Percentiles rank a stretch among this genome's conserved stretches.
Conservation (phyloP, 225 moss, liverwort and hornwort species). For the Takakia lepidozioides region DNA sequence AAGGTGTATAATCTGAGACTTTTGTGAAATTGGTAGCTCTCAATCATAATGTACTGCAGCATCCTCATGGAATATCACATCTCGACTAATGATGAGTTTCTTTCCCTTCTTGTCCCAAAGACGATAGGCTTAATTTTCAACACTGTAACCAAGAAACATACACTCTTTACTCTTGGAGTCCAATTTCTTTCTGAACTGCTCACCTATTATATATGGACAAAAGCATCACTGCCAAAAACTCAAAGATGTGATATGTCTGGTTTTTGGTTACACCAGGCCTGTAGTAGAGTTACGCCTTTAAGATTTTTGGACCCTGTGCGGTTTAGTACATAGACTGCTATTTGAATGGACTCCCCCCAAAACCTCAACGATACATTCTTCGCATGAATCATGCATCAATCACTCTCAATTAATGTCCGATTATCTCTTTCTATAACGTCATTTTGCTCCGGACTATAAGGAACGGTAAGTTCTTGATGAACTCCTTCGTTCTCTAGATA, state of each 20-base stretch:
- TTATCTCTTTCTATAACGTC: too few species aligned
- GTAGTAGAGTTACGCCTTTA: slow-evolving; percentile 1
- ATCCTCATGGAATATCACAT: not conserved
- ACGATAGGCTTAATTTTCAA: slow-evolving; percentile 1
- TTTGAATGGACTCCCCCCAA: too few species aligned
- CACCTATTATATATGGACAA: not conserved
- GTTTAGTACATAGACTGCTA: too few species aligned
- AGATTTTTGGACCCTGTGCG: too few species aligned
- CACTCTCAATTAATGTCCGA: too few species aligned
- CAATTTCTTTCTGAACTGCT: not conserved
- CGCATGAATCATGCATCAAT: too few species aligned
- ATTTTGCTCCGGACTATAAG: not conserved
- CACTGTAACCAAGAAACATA: slow-evolving; percentile 1
- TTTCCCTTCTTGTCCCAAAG: not conserved
- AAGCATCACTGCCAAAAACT: not conserved
- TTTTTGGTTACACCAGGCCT: slow-evolving; percentile 3
- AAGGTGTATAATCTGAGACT: too few species aligned
- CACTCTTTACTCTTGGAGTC: not conserved
- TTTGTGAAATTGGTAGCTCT: too few species aligned
- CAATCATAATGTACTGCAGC: too few species aligned
- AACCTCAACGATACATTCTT: too few species aligned
- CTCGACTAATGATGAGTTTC: not conserved
- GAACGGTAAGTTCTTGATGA: too few species aligned
- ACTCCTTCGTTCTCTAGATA: too few species aligned
- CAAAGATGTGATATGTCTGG: not conserved